Evolutionary conservation across 164 flowering plant species (phyloP).

Genomic region (Vitis rotundifolia): DNA sequence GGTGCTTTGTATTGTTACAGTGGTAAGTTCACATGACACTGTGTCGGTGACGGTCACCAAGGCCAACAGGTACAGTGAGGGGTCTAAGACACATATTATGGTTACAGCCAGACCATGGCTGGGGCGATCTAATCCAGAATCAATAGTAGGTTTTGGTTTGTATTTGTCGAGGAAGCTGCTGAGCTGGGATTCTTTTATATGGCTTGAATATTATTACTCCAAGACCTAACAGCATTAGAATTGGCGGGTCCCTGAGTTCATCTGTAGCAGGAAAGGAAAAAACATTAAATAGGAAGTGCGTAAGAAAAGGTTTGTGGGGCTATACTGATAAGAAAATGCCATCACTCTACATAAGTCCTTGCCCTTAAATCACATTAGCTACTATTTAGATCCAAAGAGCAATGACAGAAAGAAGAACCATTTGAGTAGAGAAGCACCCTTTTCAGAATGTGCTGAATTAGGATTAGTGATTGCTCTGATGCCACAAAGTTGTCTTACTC

Average conservation of each 20-base stretch:
- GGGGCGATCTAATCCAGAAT: conserved; percentile 4
- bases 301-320: conserved; percentile 2
- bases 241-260: neutral
- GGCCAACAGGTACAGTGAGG: neutral
- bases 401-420: no score
- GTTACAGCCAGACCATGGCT: neutral
- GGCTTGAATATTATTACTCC: neutral
- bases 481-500: no score
- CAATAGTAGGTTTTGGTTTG: neutral
- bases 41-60: conserved; percentile 1
- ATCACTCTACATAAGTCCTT: neutral
- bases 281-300: neutral
- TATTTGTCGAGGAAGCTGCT: neutral
- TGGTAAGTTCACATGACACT: neutral
- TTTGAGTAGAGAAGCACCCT: no score
- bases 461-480: no score
- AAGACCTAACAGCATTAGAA: neutral
- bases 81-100: neutral
- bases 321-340: neutral
- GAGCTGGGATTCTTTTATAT: conserved; percentile 7
- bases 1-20: neutral
- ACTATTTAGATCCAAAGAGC: neutral
- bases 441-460: no score
- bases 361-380: neutral
- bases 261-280: conserved; percentile 1